A percentile compares a stretch with the other conserved stretches of the same genome.
phyloP scores from a whole-genome alignment of 2,329 filamentous ascomycete species.

The Arthrobotrys conoides region DNA sequence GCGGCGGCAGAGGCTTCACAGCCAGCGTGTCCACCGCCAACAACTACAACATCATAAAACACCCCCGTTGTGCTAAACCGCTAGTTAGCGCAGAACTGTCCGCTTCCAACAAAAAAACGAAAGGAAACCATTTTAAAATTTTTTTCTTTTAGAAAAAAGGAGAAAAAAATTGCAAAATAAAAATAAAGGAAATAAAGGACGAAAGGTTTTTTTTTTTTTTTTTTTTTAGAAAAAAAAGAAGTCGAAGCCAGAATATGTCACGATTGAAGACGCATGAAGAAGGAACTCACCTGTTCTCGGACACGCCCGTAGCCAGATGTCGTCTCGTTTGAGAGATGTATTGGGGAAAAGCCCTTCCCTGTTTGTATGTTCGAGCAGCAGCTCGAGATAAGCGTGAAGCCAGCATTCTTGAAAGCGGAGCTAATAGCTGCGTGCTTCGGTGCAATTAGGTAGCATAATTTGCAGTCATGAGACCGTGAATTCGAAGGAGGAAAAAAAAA shows the following conservation, averaged over 20 bases:
- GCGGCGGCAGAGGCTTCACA: conserved; percentile 93
- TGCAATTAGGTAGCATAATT: conserved; percentile 33
- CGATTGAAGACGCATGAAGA: neutral
- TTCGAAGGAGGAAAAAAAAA: neutral
- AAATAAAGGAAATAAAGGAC: neutral
- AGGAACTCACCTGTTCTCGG: conserved; percentile 39
- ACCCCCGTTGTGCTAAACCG: conserved; percentile 37
- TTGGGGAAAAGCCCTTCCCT: conserved; percentile 11
- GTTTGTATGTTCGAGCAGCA: conserved; percentile 19
- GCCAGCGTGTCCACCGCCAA: conserved; percentile 95
- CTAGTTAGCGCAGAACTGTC: conserved; percentile 6
- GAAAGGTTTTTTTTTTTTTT: no score
- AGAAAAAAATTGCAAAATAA: neutral
- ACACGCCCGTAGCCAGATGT: conserved; percentile 46
- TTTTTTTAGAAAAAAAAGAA: neutral
- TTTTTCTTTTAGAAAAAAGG: neutral
- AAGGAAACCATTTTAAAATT: no score
- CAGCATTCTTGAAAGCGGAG: conserved; percentile 18
- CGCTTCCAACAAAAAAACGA: conserved; percentile 1
- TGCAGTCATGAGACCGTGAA: conserved; percentile 28
- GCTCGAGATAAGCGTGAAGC: conserved; percentile 35
- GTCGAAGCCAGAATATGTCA: neutral
- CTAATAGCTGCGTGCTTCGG: neutral
- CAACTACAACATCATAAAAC: conserved; percentile 88
- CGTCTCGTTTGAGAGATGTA: conserved; percentile 22